Percentiles rank a stretch among this genome's conserved stretches.
Conservation (phyloP, 1,139 yeast species). For the Magnusiomyces clavatus region DNA sequence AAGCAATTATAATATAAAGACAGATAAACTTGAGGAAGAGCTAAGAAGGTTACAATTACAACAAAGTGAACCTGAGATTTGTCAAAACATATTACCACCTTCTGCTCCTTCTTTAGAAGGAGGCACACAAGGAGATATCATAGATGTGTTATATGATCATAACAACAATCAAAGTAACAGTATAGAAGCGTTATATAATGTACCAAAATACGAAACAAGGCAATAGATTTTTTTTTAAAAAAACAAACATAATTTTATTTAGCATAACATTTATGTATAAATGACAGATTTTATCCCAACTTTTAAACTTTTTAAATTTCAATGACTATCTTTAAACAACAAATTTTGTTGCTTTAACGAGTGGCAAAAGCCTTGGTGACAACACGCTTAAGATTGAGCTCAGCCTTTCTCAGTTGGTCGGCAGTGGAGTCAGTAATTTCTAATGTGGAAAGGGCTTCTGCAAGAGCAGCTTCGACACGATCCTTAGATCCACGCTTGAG, state of each 20-base stretch:
- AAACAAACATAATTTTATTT: not conserved
- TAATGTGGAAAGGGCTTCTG: constrained; percentile 97
- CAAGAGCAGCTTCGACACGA: constrained; percentile 96
- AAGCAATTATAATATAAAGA: constrained; percentile 1
- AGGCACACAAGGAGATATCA: too few relatives aligned
- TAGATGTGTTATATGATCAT: too few relatives aligned
- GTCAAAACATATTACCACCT: not conserved
- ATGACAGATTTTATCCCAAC: not conserved
- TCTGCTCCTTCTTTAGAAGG: not conserved
- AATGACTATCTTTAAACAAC: not conserved
- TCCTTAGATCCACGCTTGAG: constrained; percentile 97
- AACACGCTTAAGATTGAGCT: constrained; percentile 97
- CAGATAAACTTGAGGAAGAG: constrained; percentile 27
- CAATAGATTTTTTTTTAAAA: not conserved
- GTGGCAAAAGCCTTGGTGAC: constrained; percentile 99
- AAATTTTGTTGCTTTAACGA: constrained; percentile 53
- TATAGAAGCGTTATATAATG: too few relatives aligned
- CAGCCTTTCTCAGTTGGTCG: constrained; percentile 98
- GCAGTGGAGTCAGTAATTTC: constrained; percentile 95
- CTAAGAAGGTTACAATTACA: constrained; percentile 19
- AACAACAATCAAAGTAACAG: too few relatives aligned
- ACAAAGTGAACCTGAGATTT: too few relatives aligned
- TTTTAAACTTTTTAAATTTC: constrained; percentile 1
- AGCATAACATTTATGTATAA: not conserved
- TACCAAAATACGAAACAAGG: too few relatives aligned